Base-by-base conservation (phyloP, 2,329 filamentous ascomycete genomes). In the Parastagonospora nodorum region DNA sequence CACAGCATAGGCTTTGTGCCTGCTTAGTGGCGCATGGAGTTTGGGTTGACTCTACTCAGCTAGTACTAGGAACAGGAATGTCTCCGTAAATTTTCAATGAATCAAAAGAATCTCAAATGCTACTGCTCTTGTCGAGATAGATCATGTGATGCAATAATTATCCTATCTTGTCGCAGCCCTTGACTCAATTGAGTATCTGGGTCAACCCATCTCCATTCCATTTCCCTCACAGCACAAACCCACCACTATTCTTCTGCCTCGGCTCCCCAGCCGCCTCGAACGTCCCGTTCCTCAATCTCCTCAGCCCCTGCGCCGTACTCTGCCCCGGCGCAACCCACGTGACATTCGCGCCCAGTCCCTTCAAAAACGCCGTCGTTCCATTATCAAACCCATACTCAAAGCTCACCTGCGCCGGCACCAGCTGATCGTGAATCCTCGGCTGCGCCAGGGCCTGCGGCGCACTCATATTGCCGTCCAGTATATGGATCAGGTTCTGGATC, bases 231-330 rank as follows among this genome's bases (percentile, higher is more conserved):
- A 83, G 74, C 3, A 74, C 84, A 62, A 84, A 81, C 0, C 88
- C 89, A 1, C 80, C 89, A 49, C 87, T 89, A 64, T 88, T 86
- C 61, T 75, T 70, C 79, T 92, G 89, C 55, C 90, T 83, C 19
- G 88, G 88, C 72, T 95, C 91, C 1, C 85, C 83, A 1, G 84
- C 89, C 2, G 89, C 89, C 75, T 93, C 88, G 69, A 94, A 95
- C 0, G 79, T 82, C 0, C 88, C 89, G 62, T 88, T 86, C 0
- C 65, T 67, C 41, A 84, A 61, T 47, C 83, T 74, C 37, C 82
- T 79, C 48, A 97, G 72, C 0, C 83, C 87, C 73, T 96, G 90
- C 3, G 89, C 89, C 1, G 86, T 80, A 67, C 88, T 92, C 55
- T 80, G 67, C 0, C 84, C 85, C 4, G 82, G 80, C 3, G 78